Conservation (phyloP, 345 rosid species). For the Xanthoceras sorbifolium region DNA sequence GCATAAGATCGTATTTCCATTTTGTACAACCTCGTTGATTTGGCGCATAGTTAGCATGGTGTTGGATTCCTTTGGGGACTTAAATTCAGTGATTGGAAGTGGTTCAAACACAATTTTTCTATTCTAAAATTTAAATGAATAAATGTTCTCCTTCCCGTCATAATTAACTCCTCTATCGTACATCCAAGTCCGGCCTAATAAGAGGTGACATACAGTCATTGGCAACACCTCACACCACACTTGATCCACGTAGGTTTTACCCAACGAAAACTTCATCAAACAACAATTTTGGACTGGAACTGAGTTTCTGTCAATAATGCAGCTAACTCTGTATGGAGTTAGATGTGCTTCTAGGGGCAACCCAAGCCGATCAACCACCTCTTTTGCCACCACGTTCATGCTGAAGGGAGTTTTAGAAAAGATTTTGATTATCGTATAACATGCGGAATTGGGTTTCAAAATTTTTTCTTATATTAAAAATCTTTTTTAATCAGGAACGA, state of each 20-base stretch:
- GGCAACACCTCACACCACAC: constrained; percentile 1
- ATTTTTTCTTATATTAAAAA: too few species aligned
- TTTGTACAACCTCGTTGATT: background rate
- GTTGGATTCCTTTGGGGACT: background rate
- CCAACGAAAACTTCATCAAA: background rate
- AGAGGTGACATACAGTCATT: background rate
- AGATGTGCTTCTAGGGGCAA: background rate
- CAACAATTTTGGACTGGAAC: background rate
- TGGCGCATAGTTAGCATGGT: background rate
- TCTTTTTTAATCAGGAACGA: too few species aligned
- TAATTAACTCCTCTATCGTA: background rate
- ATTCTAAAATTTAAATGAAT: background rate
- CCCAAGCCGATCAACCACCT: background rate
- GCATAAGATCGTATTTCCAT: background rate
- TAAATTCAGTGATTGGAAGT: too few species aligned
- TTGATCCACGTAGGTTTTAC: background rate
- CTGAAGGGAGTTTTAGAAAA: too few species aligned
- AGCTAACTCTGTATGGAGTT: background rate
- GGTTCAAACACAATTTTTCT: too few species aligned
- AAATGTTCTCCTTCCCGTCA: background rate
- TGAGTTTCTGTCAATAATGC: background rate
- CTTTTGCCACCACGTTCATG: background rate
- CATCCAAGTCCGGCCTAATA: background rate
- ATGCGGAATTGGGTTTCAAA: too few species aligned
- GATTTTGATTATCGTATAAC: too few species aligned